Evolutionary conservation across 768 basidiomycete genomes (phyloP).

Genomic region (Pilatotrama ljubarskyi): DNA sequence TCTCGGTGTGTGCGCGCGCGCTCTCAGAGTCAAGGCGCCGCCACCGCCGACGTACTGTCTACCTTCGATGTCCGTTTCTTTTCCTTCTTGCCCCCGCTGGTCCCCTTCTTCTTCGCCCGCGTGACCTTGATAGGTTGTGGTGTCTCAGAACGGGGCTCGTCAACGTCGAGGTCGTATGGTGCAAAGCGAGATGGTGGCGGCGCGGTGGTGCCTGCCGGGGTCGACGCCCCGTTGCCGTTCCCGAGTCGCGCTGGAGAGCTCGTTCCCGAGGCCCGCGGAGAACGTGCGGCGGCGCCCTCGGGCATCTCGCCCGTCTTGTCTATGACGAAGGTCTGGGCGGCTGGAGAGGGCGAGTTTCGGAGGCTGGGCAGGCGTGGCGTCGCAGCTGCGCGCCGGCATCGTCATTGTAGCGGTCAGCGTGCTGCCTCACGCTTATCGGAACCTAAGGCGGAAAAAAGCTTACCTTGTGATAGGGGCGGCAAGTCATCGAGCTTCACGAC

Average conservation of each 20-base stretch:
- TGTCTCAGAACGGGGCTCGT: constrained; percentile 51
- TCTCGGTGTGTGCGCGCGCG: not conserved
- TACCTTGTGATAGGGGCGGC: constrained; percentile 44
- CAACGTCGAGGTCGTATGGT: constrained; percentile 55
- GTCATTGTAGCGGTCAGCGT: not conserved
- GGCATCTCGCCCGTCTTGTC: constrained; percentile 90
- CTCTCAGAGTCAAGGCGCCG: no score
- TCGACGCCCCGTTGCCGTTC: constrained; percentile 8
- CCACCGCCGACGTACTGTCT: constrained; percentile 12
- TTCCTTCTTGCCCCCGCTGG: constrained; percentile 51
- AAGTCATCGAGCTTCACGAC: constrained; percentile 81
- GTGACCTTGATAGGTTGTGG: constrained; percentile 77
- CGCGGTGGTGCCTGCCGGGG: not conserved
- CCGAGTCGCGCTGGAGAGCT: constrained; percentile 17
- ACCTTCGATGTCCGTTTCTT: constrained; percentile 56
- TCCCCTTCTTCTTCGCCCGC: constrained; percentile 65
- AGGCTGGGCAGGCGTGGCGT: constrained; percentile 28
- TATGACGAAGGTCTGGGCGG: constrained; percentile 56
- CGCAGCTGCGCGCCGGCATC: constrained; percentile 5
- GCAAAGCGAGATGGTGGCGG: constrained; percentile 44
- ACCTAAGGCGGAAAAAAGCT: not conserved
- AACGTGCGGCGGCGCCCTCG: constrained; percentile 40
- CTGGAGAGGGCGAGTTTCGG: constrained; percentile 20
- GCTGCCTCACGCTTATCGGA: not conserved
- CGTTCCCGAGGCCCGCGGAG: constrained; percentile 11